Conservation (phyloP, 768 basidiomycete species). For the Suillus alpinus region DNA sequence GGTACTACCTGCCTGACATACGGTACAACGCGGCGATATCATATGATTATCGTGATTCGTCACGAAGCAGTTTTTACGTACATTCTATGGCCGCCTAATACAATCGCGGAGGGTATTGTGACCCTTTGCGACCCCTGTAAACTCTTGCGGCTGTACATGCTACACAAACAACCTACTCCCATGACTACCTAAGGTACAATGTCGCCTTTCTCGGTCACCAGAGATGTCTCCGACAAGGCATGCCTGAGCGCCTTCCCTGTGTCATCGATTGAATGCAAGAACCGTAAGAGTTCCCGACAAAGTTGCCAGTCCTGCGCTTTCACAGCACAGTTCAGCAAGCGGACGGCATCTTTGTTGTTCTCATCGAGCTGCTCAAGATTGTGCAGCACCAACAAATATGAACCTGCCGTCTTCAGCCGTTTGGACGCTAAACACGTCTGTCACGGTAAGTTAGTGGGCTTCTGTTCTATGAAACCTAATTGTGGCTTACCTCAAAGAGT, state of each 20-base stretch:
- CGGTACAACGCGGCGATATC: too few species aligned
- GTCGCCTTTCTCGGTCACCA: slow-evolving; percentile 15
- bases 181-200: background rate
- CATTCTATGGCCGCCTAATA: background rate
- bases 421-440: slow-evolving; percentile 74
- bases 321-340: slow-evolving; percentile 74
- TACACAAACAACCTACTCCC: background rate
- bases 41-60: background rate
- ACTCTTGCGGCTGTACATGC: background rate
- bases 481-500: slow-evolving; percentile 79
- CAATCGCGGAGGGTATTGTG: background rate
- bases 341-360: slow-evolving; percentile 70
- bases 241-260: slow-evolving; percentile 66
- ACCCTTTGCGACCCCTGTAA: background rate
- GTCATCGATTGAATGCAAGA: slow-evolving; percentile 90
- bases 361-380: slow-evolving; percentile 89
- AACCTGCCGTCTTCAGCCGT: slow-evolving; percentile 83
- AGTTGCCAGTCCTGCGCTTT: slow-evolving; percentile 83
- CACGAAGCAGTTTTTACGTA: background rate
- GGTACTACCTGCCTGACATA: background rate
- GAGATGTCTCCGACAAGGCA: slow-evolving; percentile 54
- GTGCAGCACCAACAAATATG: slow-evolving; percentile 91
- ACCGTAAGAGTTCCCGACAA: slow-evolving; percentile 88
- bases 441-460: background rate
- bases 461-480: background rate